These are phyloP conservation scores for Mycena haematopus DNA, from an alignment of 768 basidiomycete species.

Conservation along the genomic window DNA sequence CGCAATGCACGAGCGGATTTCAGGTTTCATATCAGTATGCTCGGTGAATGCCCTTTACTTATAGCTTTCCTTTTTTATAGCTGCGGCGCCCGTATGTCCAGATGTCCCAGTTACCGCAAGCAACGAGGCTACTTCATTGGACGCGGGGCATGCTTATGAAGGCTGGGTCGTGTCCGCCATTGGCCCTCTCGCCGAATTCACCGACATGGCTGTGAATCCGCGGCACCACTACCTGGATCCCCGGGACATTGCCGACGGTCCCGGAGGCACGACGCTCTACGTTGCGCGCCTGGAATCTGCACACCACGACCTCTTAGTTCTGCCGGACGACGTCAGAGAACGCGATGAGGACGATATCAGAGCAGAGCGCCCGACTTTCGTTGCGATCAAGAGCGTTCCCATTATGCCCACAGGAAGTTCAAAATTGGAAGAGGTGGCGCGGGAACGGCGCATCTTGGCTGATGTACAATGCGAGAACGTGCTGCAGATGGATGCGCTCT, in stretches of 20 bases:
- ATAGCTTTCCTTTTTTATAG: neutral
- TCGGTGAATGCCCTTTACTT: neutral
- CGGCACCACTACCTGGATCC: conserved; percentile 48
- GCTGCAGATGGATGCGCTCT: conserved; percentile 51
- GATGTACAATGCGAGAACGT: conserved; percentile 49
- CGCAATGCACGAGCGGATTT: conserved; percentile 1
- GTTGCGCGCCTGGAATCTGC: conserved; percentile 8
- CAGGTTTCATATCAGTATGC: neutral
- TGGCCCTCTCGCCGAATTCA: conserved; percentile 43
- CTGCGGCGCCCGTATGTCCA: no score
- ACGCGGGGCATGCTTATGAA: conserved; percentile 31
- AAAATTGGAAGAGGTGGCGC: conserved; percentile 51
- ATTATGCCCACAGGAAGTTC: conserved; percentile 42
- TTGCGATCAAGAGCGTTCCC: conserved; percentile 61
- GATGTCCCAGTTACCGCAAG: neutral
- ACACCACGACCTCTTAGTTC: neutral
- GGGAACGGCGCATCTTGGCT: conserved; percentile 50
- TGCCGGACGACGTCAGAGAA: neutral
- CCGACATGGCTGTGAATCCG: conserved; percentile 48
- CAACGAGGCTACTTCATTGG: neutral
- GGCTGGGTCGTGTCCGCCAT: conserved; percentile 47
- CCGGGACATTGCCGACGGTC: conserved; percentile 61
- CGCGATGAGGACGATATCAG: conserved; percentile 2
- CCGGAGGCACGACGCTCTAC: conserved; percentile 54
- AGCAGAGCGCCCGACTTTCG: conserved; percentile 32